These are phyloP conservation scores for Claviceps cyperi DNA, from an alignment of 2,329 filamentous ascomycete genomes.

Conservation along the genomic window DNA sequence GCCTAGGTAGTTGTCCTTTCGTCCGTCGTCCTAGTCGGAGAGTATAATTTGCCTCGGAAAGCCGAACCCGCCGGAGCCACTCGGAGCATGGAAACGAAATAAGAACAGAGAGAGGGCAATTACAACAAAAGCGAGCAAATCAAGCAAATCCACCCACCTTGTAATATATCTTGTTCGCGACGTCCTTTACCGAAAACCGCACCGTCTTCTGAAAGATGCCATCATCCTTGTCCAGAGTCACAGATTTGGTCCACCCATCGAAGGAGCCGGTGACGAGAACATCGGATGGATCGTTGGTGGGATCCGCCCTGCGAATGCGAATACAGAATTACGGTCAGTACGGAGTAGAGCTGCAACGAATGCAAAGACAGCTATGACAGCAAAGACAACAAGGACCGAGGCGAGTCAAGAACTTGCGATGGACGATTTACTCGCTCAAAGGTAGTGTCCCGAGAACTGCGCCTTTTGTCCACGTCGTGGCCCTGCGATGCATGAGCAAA, in stretches of 20 bases:
- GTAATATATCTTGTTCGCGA: constrained; percentile 68
- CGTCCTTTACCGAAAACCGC: constrained; percentile 39
- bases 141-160: constrained; percentile 50
- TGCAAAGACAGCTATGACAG: too few species aligned
- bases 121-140: neutral
- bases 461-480: neutral
- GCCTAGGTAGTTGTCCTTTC: too few species aligned
- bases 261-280: constrained; percentile 78
- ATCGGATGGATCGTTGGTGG: constrained; percentile 60
- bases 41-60: neutral
- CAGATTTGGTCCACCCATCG: constrained; percentile 81
- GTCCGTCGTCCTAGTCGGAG: neutral
- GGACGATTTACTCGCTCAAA: neutral
- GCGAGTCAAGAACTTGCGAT: neutral
- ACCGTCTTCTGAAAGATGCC: constrained; percentile 70
- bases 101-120: neutral
- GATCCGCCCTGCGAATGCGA: constrained; percentile 52
- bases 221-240: constrained; percentile 65
- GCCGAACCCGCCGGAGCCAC: neutral
- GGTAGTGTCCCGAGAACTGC: too few species aligned
- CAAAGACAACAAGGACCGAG: neutral
- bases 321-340: constrained; percentile 4
- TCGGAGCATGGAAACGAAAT: neutral
- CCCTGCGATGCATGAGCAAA: neutral
- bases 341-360: neutral